Evolutionary conservation across 2,329 filamentous ascomycete genomes (phyloP), one percentile per base, ranked within the genome.

Genomic region (Venturia effusa): DNA sequence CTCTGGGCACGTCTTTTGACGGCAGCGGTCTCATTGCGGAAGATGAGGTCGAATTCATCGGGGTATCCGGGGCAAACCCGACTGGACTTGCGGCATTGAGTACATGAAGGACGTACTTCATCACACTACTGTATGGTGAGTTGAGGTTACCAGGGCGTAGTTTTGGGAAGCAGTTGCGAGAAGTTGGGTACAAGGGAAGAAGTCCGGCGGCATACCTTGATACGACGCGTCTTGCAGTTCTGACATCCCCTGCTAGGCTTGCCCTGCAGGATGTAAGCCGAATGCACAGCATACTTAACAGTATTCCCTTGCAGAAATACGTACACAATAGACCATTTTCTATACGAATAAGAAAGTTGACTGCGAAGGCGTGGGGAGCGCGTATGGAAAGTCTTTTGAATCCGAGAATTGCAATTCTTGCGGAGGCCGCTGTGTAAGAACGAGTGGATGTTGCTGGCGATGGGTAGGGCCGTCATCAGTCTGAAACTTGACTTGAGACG

Each of bases 141-240:
- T 57, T n/a, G 15, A n/a, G 13, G 27, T 3, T 32, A 27, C 8
- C 30, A 57, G 51, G 51, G 45, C 27, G 27, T 57, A 30, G 1
- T 8, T n/a, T 34, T 57, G 51, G 51, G 51, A 32, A 34, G 48
- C 17, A 34, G 51, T 34, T 22, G 51, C 51, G 61, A 27, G 57
- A 32, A 37, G 61, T 17, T 48, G 54, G 64, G 62, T 55, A 39
- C 6, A 45, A 17, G 27, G 40, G 55, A 60, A 57, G 34, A 64
- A 45, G 59, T 67, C 64, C 48, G 51, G 59, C 61, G 69, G n/a
- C 79, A 67, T 79, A 88, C 88, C 82, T 90, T 90, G 71, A 90
- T 90, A 69, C 87, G 81, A 67, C 88, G 81, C 41, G 82, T 87
- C 72, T 87, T 83, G 73, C 88, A 90, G 83, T 87, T 89, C 76